Conservation (phyloP, 23 red algal species). For the Gracilaria gracilis region DNA sequence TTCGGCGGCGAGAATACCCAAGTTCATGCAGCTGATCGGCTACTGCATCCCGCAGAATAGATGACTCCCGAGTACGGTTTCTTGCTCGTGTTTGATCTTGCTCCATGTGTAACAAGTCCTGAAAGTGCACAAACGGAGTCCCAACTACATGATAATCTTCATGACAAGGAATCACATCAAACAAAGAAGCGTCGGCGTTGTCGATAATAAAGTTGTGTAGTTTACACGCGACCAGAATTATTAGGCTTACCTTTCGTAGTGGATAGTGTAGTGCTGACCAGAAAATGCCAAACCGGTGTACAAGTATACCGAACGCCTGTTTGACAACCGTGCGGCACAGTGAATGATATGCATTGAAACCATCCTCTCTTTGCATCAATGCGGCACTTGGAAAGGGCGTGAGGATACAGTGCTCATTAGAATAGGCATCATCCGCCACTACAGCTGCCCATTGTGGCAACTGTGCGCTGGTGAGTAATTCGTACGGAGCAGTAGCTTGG, state of each 20-base stretch:
- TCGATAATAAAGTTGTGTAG: not conserved
- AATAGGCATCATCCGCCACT: not conserved
- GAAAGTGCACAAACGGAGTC: not conserved
- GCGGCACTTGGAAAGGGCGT: not conserved
- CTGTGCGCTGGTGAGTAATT: not conserved
- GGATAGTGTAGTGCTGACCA: not conserved
- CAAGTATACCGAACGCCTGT: not conserved
- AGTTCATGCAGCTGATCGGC: no score
- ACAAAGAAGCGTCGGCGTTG: not conserved
- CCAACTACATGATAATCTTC: not conserved
- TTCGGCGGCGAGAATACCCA: no score
- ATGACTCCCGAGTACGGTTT: not conserved
- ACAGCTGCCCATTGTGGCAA: not conserved
- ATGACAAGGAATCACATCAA: not conserved
- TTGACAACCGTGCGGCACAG: not conserved
- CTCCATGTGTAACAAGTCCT: not conserved
- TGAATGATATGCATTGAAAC: not conserved
- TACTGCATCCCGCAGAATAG: not conserved
- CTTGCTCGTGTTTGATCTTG: not conserved
- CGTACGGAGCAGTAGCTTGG: not conserved
- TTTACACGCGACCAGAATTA: not conserved
- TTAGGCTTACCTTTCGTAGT: not conserved
- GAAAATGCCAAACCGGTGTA: not conserved
- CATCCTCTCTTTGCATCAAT: not conserved
- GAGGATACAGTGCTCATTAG: not conserved